Base-by-base conservation (phyloP, 1,284 basidiomycete genomes). In the Serendipita sp. region DNA sequence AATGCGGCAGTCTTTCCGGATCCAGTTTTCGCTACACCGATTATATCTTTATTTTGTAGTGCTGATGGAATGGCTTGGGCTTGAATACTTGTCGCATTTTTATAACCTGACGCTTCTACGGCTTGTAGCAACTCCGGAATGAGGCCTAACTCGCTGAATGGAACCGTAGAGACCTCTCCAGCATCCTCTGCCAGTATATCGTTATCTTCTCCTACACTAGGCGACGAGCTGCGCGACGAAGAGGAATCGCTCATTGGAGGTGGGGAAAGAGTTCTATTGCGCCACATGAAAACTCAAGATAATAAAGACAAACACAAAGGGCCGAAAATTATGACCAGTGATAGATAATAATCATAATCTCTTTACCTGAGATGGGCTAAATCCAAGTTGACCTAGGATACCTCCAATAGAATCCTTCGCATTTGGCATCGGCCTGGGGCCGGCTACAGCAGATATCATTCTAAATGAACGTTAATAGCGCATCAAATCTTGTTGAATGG, bases 1-100 rank as follows among this genome's bases (percentile, higher is more conserved):
- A 99, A 99, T 2, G 96, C 96, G 8, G 94, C 96, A 1, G 96
- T 99, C 77, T 99, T 99, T 67, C 96, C 96, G 15, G 91, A 94
- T 58, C 96, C 96, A 32, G 96, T 99, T 69, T 93, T 89, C 26
- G 96, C 96, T 17, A 99, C 88, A 29, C 96, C 96, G 65, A 99
- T 99, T 67, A 99, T 92, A 75, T 99, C 96, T 69, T 88, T 82
- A 0, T 93, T 93, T 70, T 89, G 79, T 1, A 99, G 75, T 12
- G 95, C 95, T 75, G 87, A 84, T 0, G 96, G 96, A 62, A 99
- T 84, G n/a, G 83, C 79, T 69, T 93, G 84, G 13, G 80, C 77
- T 74, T 99, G 96, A 69, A 99, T 99, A 64, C 91, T 87, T 6
- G 95, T 96, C 0, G 96, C 96, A 62, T 79, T 78, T 66, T 83